Base-by-base conservation (phyloP, 306 rosid genomes). In the Castanea mollissima region DNA sequence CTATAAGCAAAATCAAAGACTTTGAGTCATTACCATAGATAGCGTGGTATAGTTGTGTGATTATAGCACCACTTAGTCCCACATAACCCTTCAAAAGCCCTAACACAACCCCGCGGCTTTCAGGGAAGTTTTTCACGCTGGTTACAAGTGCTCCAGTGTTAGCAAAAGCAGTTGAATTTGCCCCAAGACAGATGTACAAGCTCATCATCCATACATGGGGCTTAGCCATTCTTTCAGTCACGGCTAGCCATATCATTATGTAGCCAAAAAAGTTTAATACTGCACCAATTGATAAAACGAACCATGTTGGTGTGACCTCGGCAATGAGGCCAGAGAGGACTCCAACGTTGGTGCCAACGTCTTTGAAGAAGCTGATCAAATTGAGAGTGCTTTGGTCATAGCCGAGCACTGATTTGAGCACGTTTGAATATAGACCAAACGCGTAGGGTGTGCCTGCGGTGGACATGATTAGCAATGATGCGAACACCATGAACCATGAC, bases 191-290 rank as follows among this genome's bases (percentile, higher is more conserved):
- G 75, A 93, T 86, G 85, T 91, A 91, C 69, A 90, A 74, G 18
- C 91, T 91, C 94, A 93, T 90, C 5, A 82, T 86, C 98, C 98
- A 91, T 0, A 86, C 89, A 0, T 77, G 55, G 0, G 98, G 92
- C 29, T 78, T 86, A 0, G 89, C 10, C 0, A 93, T 86, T 46
- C 44, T 87, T 4, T 58, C 5, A 0, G 94, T 63, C 6, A 93
- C 89, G 0, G 90, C 84, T 2, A 93, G 88, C 93, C 93, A 93
- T 2, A 93, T 88, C 98, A 93, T 93, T 87, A 93, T 88, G 83
- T 93, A 88, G 0, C 98, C 93, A 35, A 87, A 83, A 67, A 93
- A 90, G 80, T 93, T 93, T 7, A 93, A 79, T 5, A 82, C 15
- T 0, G 89, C 89, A 0, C 97, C 94, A 6, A 93, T 71, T 29